Base-by-base conservation (phyloP, 1,139 yeast species). In the Pichiaceae sp. region DNA sequence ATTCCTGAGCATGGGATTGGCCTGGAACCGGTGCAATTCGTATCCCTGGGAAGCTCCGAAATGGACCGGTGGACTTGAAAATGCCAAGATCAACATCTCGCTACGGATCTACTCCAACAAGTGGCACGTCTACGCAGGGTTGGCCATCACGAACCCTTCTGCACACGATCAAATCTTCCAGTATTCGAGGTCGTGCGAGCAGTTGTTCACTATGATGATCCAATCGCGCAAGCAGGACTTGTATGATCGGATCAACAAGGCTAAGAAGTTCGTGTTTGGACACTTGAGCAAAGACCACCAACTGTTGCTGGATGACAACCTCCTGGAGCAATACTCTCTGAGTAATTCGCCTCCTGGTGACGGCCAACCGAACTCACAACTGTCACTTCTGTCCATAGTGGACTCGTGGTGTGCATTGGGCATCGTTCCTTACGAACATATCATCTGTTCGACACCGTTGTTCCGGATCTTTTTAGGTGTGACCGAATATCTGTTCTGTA, bases 71-170 rank as follows among this genome's bases (percentile, higher is more conserved):
- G 97, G 98, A 3, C 68, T 91, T 34, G 98, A 91, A 57, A 91
- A 91, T 57, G 97, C 96, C 23, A 91, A 91, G 52, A 84, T 89
- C 56, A 91, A 91, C 57, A 87, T 91, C 35, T 83, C 97, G 1
- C 63, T 91, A 53, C 69, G 98, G 46, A 91, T 91, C 33, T 91
- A 70, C 58, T 78, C 95, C 23, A 91, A 89, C 61, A 87, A 89
- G 59, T 91, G 96, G 95, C 98, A 91, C 54, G 98, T 91, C 18
- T 91, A 91, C 55, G 98, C 98, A 4, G 98, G 98, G 0, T 67
- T 91, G 49, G 96, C 97, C 9, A 89, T 91, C 43, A 83, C 96
- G 3, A 91, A 91, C 54, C 96, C 96, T 0, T 75, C 91, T 21
- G 97, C 98, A 1, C 96, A 89, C 53, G 75, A 72, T 29, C 98